A percentile compares a stretch with the other conserved stretches of the same genome.
phyloP scores from a whole-genome alignment of 2,329 filamentous ascomycete genomes.

The Colletotrichum shisoi region DNA sequence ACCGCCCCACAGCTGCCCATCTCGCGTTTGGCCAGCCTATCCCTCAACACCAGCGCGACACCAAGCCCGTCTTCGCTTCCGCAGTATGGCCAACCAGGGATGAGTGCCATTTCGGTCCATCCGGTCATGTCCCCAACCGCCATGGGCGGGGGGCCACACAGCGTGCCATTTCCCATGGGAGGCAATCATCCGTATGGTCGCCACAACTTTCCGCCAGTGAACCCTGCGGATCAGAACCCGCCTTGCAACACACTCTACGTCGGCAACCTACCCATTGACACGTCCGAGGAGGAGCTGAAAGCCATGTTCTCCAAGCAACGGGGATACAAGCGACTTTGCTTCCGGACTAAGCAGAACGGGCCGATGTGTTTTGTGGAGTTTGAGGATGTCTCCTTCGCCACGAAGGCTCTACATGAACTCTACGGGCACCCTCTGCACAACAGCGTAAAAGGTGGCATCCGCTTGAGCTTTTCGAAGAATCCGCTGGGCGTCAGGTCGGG shows the following conservation, averaged over 20 bases:
- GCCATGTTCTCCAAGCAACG: conserved; percentile 90
- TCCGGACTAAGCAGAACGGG: conserved; percentile 92
- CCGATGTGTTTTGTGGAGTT: conserved; percentile 99
- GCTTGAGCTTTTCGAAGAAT: conserved; percentile 96
- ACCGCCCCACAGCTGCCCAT: conserved; percentile 77
- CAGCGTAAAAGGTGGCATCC: conserved; percentile 92
- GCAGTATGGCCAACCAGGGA: conserved; percentile 50
- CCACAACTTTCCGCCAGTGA: conserved; percentile 79
- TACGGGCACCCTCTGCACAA: conserved; percentile 89
- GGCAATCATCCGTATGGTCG: conserved; percentile 49
- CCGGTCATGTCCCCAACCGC: conserved; percentile 65
- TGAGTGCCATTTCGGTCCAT: conserved; percentile 50
- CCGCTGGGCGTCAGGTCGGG: conserved; percentile 88
- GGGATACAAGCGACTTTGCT: conserved; percentile 94
- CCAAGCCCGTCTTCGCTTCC: conserved; percentile 62
- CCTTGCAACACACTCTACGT: conserved; percentile 98
- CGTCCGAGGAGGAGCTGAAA: conserved; percentile 94
- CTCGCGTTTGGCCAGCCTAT: conserved; percentile 72
- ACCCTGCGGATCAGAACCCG: conserved; percentile 94
- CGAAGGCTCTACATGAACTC: conserved; percentile 86
- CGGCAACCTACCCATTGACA: conserved; percentile 92
- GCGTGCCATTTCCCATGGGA: conserved; percentile 48
- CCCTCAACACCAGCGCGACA: conserved; percentile 70
- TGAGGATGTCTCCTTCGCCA: conserved; percentile 89
- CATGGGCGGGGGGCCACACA: conserved; percentile 54